Percentiles rank a stretch among this genome's conserved stretches.
These are phyloP conservation scores for Eucalyptus grandis DNA, from an alignment of 345 rosid species.

Conservation along the genomic window DNA sequence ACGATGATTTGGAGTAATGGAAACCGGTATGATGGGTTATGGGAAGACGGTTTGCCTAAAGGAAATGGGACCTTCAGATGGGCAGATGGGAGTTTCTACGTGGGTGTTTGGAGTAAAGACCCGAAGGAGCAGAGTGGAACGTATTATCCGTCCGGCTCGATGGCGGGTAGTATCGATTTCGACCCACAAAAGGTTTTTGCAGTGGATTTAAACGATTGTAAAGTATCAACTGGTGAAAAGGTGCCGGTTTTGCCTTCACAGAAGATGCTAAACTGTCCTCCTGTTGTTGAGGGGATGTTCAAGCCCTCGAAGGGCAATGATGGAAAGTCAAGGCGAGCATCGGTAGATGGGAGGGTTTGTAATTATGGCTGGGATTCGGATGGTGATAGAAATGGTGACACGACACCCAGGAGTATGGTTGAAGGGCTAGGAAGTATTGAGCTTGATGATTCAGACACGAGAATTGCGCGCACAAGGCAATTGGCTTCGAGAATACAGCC, in stretches of 20 bases:
- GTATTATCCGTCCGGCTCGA: not conserved
- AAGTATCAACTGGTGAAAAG: constrained; percentile 13
- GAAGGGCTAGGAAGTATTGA: constrained; percentile 27
- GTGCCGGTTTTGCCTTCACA: constrained; percentile 16
- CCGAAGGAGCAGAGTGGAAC: constrained; percentile 1
- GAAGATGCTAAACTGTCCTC: constrained; percentile 9
- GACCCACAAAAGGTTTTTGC: constrained; percentile 16
- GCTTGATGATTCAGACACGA: constrained; percentile 22
- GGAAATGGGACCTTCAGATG: constrained; percentile 51
- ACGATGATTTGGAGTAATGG: constrained; percentile 44
- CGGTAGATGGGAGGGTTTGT: constrained; percentile 4
- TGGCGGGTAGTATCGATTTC: constrained; percentile 3
- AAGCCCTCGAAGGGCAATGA: not conserved
- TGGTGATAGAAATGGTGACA: constrained; percentile 7
- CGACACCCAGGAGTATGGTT: constrained; percentile 10
- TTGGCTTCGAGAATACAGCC: constrained; percentile 6
- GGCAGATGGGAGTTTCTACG: constrained; percentile 12
- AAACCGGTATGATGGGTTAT: constrained; percentile 42
- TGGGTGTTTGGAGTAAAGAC: constrained; percentile 14
- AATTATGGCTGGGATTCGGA: constrained; percentile 28
- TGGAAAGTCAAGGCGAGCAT: not conserved
- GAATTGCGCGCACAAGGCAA: not conserved
- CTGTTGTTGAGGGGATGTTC: not conserved
- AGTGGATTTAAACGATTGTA: constrained; percentile 12
- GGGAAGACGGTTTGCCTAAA: constrained; percentile 60